These are phyloP conservation scores for Helicocarpus griseus DNA, from an alignment of 2,329 filamentous ascomycete genomes.

Conservation along the genomic window DNA sequence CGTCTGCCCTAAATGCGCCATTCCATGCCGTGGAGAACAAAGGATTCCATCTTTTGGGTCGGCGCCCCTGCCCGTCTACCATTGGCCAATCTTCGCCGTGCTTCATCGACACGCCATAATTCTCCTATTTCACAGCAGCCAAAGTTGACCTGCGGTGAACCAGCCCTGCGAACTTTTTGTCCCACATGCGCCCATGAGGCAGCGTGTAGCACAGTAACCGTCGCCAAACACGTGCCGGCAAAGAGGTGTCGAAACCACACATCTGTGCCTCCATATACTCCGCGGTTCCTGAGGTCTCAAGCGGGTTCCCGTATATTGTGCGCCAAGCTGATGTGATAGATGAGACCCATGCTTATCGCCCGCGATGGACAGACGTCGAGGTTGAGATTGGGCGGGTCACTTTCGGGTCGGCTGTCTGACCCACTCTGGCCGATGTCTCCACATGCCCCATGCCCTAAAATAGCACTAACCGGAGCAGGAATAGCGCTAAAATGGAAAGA, in stretches of 20 bases:
- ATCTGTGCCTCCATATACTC: background rate
- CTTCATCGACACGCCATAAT: background rate
- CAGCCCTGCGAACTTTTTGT: background rate
- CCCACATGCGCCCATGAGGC: background rate
- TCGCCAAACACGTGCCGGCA: background rate
- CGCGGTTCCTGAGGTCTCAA: no score
- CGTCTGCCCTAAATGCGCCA: background rate
- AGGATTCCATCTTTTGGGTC: background rate
- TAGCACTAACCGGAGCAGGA: background rate
- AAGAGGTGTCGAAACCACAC: background rate
- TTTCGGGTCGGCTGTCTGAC: background rate
- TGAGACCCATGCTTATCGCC: no score
- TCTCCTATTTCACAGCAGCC: background rate
- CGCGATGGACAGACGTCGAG: no score
- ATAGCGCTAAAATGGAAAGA: background rate
- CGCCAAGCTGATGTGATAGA: no score
- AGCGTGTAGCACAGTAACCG: background rate
- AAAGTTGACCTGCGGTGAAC: background rate
- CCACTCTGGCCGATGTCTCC: background rate
- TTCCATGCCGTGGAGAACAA: background rate
- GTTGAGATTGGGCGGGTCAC: background rate
- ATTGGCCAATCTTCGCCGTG: background rate
- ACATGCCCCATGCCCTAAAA: background rate
- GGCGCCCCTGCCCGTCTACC: background rate
- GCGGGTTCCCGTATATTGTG: background rate